Conservation (phyloP, 805 yeast genomes). For the Lipomyces yamadae region DNA sequence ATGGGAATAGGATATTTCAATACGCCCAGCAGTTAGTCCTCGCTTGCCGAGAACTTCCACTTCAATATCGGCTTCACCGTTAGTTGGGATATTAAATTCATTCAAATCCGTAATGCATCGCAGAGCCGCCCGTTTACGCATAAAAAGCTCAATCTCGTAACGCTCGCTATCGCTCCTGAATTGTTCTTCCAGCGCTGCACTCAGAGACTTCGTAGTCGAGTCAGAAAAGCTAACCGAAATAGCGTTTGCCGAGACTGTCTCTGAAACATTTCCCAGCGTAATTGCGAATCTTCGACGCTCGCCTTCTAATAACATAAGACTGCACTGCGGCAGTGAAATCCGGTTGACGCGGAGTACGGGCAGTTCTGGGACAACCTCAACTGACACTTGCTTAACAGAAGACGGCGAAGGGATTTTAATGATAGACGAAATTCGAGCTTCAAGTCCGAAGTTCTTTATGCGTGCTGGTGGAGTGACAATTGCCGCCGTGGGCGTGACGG, state of each 20-base stretch:
- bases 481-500: conserved; percentile 14
- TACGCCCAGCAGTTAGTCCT: conserved; percentile 67
- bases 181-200: conserved; percentile 52
- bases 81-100: conserved; percentile 43
- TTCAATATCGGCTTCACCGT: conserved; percentile 53
- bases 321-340: conserved; percentile 52
- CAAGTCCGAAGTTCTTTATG: conserved; percentile 21
- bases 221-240: conserved; percentile 70
- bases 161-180: conserved; percentile 63
- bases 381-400: conserved; percentile 42
- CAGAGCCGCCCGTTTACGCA: conserved; percentile 64
- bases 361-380: conserved; percentile 54
- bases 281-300: conserved; percentile 60
- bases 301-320: conserved; percentile 81
- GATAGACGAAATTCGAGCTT: conserved; percentile 19
- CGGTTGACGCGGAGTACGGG: conserved; percentile 55
- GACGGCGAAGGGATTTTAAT: conserved; percentile 6
- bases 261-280: conserved; percentile 61
- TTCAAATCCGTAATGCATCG: conserved; percentile 47
- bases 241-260: conserved; percentile 56
- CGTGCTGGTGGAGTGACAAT: conserved; percentile 6
- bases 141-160: conserved; percentile 74
- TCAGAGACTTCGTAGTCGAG: conserved; percentile 70
- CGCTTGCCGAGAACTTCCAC: conserved; percentile 72
- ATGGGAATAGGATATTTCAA: conserved; percentile 69